Conservation (phyloP, 2,329 filamentous ascomycete genomes). For the Aspergillus eucalypticola region DNA sequence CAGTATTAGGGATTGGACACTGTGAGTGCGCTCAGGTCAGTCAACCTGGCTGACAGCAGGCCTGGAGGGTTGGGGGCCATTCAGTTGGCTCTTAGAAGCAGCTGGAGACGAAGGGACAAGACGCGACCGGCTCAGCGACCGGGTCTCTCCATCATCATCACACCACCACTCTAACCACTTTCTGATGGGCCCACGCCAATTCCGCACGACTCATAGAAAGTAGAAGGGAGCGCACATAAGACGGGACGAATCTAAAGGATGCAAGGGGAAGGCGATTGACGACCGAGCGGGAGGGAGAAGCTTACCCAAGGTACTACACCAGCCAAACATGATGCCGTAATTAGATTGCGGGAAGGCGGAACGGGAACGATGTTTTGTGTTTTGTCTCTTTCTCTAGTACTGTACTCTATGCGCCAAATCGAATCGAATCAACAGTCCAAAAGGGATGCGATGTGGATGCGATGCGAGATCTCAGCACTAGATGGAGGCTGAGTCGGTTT, state of each 20-base stretch:
- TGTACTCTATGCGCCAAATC: background rate
- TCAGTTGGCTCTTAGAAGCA: background rate
- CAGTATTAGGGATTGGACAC: conserved; percentile 11
- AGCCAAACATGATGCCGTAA: conserved; percentile 34
- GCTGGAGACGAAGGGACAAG: background rate
- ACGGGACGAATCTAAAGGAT: background rate
- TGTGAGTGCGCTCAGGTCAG: background rate
- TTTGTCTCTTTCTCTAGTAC: too few species aligned
- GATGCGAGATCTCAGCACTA: conserved; percentile 6
- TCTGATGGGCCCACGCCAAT: background rate
- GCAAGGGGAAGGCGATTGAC: background rate
- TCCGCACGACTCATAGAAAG: background rate
- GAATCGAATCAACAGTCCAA: background rate
- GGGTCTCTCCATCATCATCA: background rate
- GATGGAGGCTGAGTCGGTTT: background rate
- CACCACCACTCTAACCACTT: background rate
- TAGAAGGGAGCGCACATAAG: background rate
- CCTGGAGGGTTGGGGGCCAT: background rate
- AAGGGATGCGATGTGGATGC: background rate
- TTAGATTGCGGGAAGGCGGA: background rate
- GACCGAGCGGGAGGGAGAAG: background rate
- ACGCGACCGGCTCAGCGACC: background rate
- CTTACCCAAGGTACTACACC: conserved; percentile 36
- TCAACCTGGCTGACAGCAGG: background rate
- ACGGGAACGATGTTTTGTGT: background rate